Conservation (phyloP, 768 basidiomycete genomes). For the Tricholoma saponaceum region DNA sequence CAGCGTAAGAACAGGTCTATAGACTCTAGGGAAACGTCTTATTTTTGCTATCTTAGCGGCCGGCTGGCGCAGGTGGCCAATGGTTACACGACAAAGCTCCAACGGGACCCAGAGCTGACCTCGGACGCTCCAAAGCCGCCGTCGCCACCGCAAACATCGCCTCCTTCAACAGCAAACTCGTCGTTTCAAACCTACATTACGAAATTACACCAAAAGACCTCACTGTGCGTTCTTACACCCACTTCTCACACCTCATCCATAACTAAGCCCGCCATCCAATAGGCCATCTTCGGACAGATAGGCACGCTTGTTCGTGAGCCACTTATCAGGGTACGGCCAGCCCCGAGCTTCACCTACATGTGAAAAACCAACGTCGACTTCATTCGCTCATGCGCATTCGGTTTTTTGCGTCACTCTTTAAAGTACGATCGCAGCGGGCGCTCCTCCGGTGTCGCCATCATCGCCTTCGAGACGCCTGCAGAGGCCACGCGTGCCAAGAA, state of each 20-base stretch:
- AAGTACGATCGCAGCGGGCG: slow-evolving; percentile 97
- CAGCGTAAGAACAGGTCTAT: slow-evolving; percentile 24
- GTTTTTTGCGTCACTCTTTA: slow-evolving; percentile 30
- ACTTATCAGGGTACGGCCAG: slow-evolving; percentile 89
- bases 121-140: slow-evolving; percentile 21
- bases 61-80: slow-evolving; percentile 52
- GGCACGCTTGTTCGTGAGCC: slow-evolving; percentile 93
- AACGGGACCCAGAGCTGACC: slow-evolving; percentile 30
- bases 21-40: neutral
- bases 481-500: slow-evolving; percentile 84
- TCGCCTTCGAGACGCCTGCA: slow-evolving; percentile 72
- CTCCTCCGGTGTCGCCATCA: slow-evolving; percentile 77
- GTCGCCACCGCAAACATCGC: slow-evolving; percentile 29
- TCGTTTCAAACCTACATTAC: slow-evolving; percentile 88
- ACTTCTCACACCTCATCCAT: neutral
- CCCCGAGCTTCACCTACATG: slow-evolving; percentile 58
- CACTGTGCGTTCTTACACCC: slow-evolving; percentile 49
- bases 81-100: slow-evolving; percentile 80
- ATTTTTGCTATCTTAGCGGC: slow-evolving; percentile 39
- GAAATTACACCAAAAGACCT: slow-evolving; percentile 88
- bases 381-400: slow-evolving; percentile 34
- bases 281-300: slow-evolving; percentile 90
- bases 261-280: slow-evolving; percentile 4
- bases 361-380: slow-evolving; percentile 47
- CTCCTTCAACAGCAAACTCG: slow-evolving; percentile 47